Evolutionary conservation across 768 basidiomycete genomes (phyloP).

Genomic region (Leccinellum rugosiceps): DNA sequence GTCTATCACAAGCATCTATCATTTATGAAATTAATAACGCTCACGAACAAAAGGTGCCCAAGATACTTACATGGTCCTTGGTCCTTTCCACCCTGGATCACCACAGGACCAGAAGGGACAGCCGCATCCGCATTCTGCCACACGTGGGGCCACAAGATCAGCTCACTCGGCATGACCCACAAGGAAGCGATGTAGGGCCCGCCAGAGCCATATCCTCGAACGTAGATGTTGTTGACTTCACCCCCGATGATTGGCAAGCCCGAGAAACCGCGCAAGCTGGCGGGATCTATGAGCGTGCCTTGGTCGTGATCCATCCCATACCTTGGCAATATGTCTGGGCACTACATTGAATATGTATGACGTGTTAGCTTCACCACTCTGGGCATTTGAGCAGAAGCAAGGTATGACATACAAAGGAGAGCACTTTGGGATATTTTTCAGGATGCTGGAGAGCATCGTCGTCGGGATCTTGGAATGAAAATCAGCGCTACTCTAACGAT

Average conservation of each 20-base stretch:
- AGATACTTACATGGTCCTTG: neutral
- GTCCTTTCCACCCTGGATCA: neutral
- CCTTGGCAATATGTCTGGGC: neutral
- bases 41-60: neutral
- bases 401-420: neutral
- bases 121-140: neutral
- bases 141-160: neutral
- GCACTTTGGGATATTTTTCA: neutral
- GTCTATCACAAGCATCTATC: neutral
- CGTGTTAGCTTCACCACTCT: no score
- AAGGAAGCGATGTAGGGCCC: neutral
- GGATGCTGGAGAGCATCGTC: neutral
- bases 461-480: neutral
- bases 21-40: neutral
- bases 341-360: neutral
- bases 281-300: slow-evolving; percentile 3
- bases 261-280: neutral
- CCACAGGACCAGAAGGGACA: neutral
- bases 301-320: neutral
- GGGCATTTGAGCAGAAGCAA: no score
- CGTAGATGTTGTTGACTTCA: neutral
- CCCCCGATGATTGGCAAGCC: neutral
- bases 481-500: neutral
- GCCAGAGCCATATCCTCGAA: neutral
- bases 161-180: neutral